Percentiles rank a stretch among this genome's conserved stretches.
phyloP scores from a whole-genome alignment of 257 asterid species.

The Solanum etuberosum region DNA sequence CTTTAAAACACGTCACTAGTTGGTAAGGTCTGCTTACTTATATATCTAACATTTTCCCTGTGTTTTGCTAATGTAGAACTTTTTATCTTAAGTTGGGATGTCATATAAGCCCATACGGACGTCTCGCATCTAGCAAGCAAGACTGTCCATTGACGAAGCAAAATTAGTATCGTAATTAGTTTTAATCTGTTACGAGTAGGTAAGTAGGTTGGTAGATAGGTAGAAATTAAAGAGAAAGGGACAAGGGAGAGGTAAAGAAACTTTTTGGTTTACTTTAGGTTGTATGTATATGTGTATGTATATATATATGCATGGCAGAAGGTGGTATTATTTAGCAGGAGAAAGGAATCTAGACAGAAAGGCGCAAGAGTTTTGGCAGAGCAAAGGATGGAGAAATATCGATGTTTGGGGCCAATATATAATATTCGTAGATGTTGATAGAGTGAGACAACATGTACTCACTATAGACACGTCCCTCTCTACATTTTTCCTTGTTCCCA shows the following conservation, averaged over 20 bases:
- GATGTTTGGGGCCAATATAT: neutral
- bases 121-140: neutral
- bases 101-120: too few relatives aligned
- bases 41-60: too few relatives aligned
- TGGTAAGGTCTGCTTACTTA: too few relatives aligned
- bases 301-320: neutral
- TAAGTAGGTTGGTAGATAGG: neutral
- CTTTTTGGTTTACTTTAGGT: neutral
- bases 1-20: too few relatives aligned
- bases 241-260: neutral
- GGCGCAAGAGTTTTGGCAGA: neutral
- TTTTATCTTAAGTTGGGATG: too few relatives aligned
- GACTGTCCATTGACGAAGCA: neutral
- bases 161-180: neutral
- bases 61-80: too few relatives aligned
- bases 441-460: conserved; percentile 1
- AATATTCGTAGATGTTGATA: neutral
- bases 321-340: neutral
- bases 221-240: neutral
- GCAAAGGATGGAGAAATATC: neutral
- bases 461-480: neutral
- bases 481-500: neutral
- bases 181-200: neutral
- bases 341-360: conserved; percentile 1
- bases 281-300: neutral